Conservation (phyloP, 371 early-diverging fungal species). For the Mortierella sp. region DNA sequence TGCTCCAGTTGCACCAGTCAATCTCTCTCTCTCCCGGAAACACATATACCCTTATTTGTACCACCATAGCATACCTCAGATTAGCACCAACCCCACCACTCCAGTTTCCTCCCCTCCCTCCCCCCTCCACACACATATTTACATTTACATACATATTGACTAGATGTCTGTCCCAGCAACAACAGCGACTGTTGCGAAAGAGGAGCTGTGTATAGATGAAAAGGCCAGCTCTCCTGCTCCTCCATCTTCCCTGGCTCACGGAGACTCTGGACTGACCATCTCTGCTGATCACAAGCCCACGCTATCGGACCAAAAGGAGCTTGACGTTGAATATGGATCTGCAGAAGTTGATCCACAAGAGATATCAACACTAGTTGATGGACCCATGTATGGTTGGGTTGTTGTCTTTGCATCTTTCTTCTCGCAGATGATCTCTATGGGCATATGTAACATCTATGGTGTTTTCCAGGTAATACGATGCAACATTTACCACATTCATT, state of each 20-base stretch:
- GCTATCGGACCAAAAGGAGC: not conserved
- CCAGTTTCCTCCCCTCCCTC: not conserved
- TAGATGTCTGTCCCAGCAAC: not conserved
- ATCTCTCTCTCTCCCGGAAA: not conserved
- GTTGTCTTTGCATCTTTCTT: constrained; percentile 59
- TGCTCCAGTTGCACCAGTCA: not conserved
- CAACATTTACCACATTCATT: no score
- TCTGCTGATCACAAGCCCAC: not conserved
- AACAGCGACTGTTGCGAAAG: not conserved
- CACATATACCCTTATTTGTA: not conserved
- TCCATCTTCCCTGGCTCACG: constrained; percentile 6
- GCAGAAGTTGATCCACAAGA: constrained; percentile 20
- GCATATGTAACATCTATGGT: constrained; percentile 61
- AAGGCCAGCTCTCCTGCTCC: not conserved
- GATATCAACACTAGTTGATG: constrained; percentile 21
- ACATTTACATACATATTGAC: not conserved
- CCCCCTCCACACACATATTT: not conserved
- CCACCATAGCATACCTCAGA: not conserved
- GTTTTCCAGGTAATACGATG: constrained; percentile 52
- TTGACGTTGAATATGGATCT: constrained; percentile 23
- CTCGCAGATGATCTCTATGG: constrained; percentile 63
- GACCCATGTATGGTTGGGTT: constrained; percentile 58
- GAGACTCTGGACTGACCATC: constrained; percentile 29
- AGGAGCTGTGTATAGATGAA: not conserved
- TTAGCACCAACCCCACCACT: not conserved